Conservation (phyloP, 1,139 yeast species). For the Nakaseomyces sp. region DNA sequence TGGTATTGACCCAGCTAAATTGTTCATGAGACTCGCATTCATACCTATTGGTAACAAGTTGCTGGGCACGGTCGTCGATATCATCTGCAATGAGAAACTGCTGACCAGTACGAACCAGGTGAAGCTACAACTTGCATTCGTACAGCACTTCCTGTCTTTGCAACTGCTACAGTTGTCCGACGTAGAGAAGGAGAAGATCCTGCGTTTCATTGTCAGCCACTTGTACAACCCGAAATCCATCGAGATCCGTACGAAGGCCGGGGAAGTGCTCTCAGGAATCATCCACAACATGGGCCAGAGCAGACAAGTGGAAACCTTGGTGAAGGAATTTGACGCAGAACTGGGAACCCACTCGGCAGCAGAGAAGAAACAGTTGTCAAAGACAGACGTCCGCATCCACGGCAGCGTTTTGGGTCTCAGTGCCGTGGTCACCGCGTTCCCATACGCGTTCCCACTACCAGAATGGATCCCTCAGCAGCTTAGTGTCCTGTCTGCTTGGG, state of each 20-base stretch:
- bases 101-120: conserved; percentile 59
- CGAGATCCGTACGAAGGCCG: conserved; percentile 71
- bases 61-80: conserved; percentile 40
- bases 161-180: conserved; percentile 51
- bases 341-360: conserved; percentile 45
- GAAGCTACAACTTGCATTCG: conserved; percentile 58
- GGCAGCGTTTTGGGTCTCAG: conserved; percentile 69
- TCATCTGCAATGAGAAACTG: conserved; percentile 44
- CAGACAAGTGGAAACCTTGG: conserved; percentile 32
- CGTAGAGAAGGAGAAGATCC: conserved; percentile 43
- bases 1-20: conserved; percentile 46
- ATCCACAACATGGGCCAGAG: conserved; percentile 58
- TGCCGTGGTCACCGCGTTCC: conserved; percentile 80
- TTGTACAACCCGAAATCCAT: conserved; percentile 52
- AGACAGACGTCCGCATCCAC: conserved; percentile 51
- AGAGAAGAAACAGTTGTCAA: conserved; percentile 33
- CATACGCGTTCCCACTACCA: conserved; percentile 89
- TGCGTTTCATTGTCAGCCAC: conserved; percentile 45
- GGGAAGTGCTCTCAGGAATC: conserved; percentile 70
- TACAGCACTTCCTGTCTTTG: conserved; percentile 67
- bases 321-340: conserved; percentile 34
- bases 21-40: conserved; percentile 51
- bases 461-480: conserved; percentile 75
- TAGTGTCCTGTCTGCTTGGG: conserved; percentile 58
- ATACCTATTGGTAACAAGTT: conserved; percentile 43